Conservation (phyloP, 108 stramenopile species). For the Phaeodactylum tricornutum region DNA sequence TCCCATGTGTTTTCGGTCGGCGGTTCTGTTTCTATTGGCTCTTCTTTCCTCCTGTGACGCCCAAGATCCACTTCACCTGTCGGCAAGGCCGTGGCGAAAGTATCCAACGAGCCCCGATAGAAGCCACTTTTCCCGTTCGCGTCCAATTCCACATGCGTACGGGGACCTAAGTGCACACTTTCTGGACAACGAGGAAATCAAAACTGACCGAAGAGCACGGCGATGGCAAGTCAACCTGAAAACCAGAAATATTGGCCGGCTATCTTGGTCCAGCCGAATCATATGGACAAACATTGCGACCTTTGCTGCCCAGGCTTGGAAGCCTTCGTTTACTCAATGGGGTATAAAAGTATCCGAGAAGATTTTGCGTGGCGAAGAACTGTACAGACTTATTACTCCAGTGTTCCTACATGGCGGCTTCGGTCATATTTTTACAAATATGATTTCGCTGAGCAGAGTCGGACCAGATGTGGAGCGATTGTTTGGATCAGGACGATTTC, state of each 20-base stretch:
- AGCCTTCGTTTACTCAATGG: conserved; percentile 8
- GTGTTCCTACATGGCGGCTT: conserved; percentile 70
- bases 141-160: too few relatives aligned
- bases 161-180: too few relatives aligned
- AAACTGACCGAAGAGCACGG: neutral
- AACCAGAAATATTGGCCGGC: neutral
- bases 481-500: conserved; percentile 31
- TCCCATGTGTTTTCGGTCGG: too few relatives aligned
- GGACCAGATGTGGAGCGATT: conserved; percentile 53
- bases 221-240: neutral
- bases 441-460: conserved; percentile 46
- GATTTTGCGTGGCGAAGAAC: conserved; percentile 48
- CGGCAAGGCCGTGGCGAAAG: too few relatives aligned
- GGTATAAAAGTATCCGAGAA: conserved; percentile 62
- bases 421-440: conserved; percentile 58
- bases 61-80: too few relatives aligned
- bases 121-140: too few relatives aligned
- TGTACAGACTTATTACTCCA: conserved; percentile 65
- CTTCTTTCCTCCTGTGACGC: too few relatives aligned
- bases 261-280: neutral
- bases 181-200: neutral
- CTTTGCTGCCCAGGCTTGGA: conserved; percentile 1
- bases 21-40: too few relatives aligned
- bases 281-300: neutral
- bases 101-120: too few relatives aligned